Conservation (phyloP, 495 filamentous ascomycete genomes). For the Xanthoparmelia taractica region DNA sequence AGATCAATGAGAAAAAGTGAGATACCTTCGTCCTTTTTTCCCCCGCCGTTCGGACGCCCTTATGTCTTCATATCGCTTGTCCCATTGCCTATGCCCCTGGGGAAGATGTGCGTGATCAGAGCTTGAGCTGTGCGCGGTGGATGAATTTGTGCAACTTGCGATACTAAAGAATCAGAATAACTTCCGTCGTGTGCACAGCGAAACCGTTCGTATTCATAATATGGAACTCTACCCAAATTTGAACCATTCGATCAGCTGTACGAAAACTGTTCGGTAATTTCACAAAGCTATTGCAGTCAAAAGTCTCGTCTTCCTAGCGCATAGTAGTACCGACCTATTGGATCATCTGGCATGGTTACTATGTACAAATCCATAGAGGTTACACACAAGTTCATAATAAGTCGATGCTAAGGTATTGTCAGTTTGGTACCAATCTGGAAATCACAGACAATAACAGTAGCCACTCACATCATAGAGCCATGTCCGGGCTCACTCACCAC, state of each 20-base stretch:
- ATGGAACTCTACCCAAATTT: not conserved
- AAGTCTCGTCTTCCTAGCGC: too few species aligned
- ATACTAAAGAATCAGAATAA: not conserved
- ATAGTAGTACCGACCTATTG: not conserved
- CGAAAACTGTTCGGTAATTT: not conserved
- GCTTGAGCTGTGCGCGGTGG: not conserved
- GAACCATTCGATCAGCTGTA: not conserved
- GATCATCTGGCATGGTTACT: not conserved
- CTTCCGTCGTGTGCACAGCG: not conserved
- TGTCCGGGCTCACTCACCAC: constrained; percentile 82
- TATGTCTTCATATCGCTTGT: not conserved
- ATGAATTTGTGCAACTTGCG: not conserved
- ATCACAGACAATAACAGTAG: not conserved
- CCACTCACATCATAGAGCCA: constrained; percentile 37
- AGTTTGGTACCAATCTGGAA: not conserved
- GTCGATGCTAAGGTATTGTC: constrained; percentile 8
- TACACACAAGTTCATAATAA: constrained; percentile 3
- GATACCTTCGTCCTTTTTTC: not conserved
- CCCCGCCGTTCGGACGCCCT: not conserved
- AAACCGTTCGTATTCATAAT: not conserved
- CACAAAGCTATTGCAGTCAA: not conserved
- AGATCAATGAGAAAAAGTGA: not conserved
- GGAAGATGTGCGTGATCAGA: not conserved
- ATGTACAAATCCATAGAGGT: not conserved
- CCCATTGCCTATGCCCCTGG: not conserved